Base-by-base conservation (phyloP, 202 grass and related monocot genomes). In the Schoenoplectus tabernaemontani region DNA sequence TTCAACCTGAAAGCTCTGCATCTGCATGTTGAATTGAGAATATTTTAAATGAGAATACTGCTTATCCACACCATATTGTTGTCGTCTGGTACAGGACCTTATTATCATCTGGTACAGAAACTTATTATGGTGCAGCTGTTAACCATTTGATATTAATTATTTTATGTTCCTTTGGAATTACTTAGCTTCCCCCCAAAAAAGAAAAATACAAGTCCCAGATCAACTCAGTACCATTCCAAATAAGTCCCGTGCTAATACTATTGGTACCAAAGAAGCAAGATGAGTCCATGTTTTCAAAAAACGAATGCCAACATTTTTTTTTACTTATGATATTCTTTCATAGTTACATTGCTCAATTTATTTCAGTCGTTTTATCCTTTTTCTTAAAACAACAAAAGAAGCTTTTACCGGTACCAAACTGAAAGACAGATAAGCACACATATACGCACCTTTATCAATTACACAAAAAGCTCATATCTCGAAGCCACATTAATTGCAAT, bases 401-500 rank as follows among this genome's bases (percentile, higher is more conserved):
- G 5, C 26, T 53, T 63, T 63, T 3, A 46, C 43, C 3, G 60
- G 24, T 46, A 80, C 23, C 2, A 65, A 68, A 84, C 74, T 85
- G 65, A 36, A 10, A 63, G 71, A 57, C 65, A 80, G 7, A 77
- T 50, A 56, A 85, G 2, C 64, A 4, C 17, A 62, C 11, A n/a
- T 77, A 85, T 23, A 12, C 22, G 32, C 77, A 98, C 91, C 95
- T 95, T 98, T 98, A 85, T 98, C 95, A 71, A 98, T 90, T 58
- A 89, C 90, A 87, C 91, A 95, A 95, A 71, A 88, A 83, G 86
- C 83, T 88, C 91, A 98, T 98, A 78, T 92, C 90, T 73, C 96
- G 86, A 70, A 91, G n/a, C n/a, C n/a, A n/a, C n/a, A n/a, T n/a
- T n/a, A n/a, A n/a, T n/a, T n/a, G n/a, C n/a, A n/a, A n/a, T n/a